Evolutionary conservation across 2,329 filamentous ascomycete species (phyloP).

Genomic region (Aspergillus novofumigatus): DNA sequence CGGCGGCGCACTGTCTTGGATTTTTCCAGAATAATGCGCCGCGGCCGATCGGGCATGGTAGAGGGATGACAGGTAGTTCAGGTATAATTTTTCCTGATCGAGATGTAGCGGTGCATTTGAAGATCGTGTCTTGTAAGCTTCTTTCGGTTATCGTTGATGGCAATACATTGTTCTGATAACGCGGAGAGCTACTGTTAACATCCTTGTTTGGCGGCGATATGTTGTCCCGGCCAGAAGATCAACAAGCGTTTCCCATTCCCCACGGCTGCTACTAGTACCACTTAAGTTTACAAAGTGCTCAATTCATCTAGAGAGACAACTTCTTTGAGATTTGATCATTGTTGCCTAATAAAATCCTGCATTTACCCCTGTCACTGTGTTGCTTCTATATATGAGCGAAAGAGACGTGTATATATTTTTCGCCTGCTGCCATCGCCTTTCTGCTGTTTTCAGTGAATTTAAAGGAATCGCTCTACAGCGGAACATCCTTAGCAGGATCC

Average conservation of each 20-base stretch:
- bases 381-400: neutral
- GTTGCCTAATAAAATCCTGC: neutral
- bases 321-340: neutral
- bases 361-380: neutral
- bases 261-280: no score
- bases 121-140: neutral
- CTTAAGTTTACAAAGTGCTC: neutral
- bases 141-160: neutral
- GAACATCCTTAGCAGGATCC: slow-evolving; percentile 47
- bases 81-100: neutral
- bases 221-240: slow-evolving; percentile 23
- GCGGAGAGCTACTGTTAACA: slow-evolving; percentile 1
- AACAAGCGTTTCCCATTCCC: neutral
- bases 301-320: neutral
- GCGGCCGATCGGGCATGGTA: slow-evolving; percentile 29
- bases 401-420: neutral
- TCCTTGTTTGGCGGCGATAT: slow-evolving; percentile 22
- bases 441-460: neutral
- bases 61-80: neutral
- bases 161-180: neutral
- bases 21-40: slow-evolving; percentile 35
- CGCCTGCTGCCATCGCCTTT: neutral
- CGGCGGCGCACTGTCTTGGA: slow-evolving; percentile 36
- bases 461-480: slow-evolving; percentile 11
- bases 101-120: slow-evolving; percentile 1